Base-by-base conservation (phyloP, 768 basidiomycete genomes). In the Baorangia bicolor region DNA sequence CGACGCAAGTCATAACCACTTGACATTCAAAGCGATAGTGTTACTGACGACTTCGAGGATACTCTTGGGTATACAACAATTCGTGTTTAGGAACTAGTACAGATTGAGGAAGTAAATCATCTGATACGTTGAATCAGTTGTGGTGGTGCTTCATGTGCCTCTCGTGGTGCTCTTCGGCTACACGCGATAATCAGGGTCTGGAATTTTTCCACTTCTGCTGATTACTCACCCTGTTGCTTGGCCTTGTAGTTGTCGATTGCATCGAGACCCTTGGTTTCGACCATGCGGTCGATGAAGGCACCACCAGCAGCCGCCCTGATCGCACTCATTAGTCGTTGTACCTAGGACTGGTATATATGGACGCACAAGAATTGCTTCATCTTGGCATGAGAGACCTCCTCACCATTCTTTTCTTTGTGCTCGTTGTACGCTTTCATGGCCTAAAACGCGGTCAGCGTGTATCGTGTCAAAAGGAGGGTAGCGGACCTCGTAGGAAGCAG, bases 381-480 rank as follows among this genome's bases (percentile, higher is more conserved):
- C 64, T 74, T 75, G 10, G 68, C 77, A 65, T 90, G 88, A 47
- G 28, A 67, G 16, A 56, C 63, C 4, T 81, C 77, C 61, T 78
- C 59, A 39, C 88, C 88, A 25, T 86, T 74, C 37, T 48, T 64
- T 35, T 52, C 75, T 28, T 62, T 45, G 69, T 90, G 88, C 0
- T 82, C 59, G 59, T 88, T 77, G 64, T 81, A 89, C 2, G 82
- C 79, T 66, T 86, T 88, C 44, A 78, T 78, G 53, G 87, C 87
- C 85, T 84, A 55, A 13, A n/a, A 30, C 30, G 39, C 14, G 41
- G 31, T 60, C 31, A 57, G 47, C 3, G 34, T 20, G 20, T n/a
- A 7, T 16, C 23, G 9, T 49, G 20, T 38, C 5, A 33, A 14
- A n/a, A 40, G 25, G 5, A 7, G 20, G 16, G 28, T 1, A 18